Evolutionary conservation across 2,329 filamentous ascomycete species (phyloP), one percentile per base, ranked within the genome.

Genomic region (Ramularia collo-cygni): DNA sequence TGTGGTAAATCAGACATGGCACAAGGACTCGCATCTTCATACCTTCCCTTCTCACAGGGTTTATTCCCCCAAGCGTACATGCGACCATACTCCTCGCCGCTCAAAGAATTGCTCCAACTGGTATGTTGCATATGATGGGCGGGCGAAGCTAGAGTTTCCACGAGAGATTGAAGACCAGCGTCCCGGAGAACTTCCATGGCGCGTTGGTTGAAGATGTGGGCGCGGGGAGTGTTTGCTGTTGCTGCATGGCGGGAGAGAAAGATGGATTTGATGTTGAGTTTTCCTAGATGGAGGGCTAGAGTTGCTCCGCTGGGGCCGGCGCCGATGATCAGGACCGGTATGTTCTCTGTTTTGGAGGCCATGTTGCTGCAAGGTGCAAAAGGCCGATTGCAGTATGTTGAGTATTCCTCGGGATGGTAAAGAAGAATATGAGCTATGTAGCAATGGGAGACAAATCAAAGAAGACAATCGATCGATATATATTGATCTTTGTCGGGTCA

Each of bases 191-290:
- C 42, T 21, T 50, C 50, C 41, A 52, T 40, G 0, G 72, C 72
- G 0, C 72, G 72, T 59, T 71, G 72, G 53, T 78, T 80, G 31
- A 71, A 76, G 37, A 78, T 74, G 51, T 80, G 76, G 1, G 76
- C 76, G 27, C 76, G 63, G 1, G 76, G 76, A 0, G 74, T 77
- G 42, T 73, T 61, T 1, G 75, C 73, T 1, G 69, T 75, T 2
- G 67, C 65, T 0, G 70, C 56, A 0, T 69, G 65, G 2, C 64
- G 53, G 8, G 66, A 65, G 35, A 79, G 64, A 44, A 77, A 66
- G 26, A 77, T 61, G 0, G 74, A 74, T 18, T 59, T 68, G 6
- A 74, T 55, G 2, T 46, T 41, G 26, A 27, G 35, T 14, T 31
- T 32, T 14, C 27, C 42, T 7, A 51, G 40, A n/a, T 35, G 39